Evolutionary conservation across 495 filamentous ascomycete species (phyloP), one percentile per base, ranked within the genome.

Genomic region (Penicillium crystallinum): DNA sequence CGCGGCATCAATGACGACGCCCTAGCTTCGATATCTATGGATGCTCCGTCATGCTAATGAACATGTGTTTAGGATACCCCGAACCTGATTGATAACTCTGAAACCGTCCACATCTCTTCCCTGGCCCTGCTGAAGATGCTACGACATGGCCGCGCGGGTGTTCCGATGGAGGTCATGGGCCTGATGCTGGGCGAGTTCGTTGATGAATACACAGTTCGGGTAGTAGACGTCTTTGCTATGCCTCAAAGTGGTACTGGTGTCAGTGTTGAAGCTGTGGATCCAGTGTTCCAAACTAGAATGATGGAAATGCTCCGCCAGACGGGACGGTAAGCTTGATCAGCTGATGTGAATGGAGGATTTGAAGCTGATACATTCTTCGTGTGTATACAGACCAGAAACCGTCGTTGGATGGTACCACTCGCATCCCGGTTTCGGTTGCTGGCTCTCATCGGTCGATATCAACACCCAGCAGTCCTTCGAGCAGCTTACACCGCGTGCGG

Each of bases 321-420:
- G 14, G 93, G 92, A 70, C 82, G 91, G 91, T 96, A 79, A 54
- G 86, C 48, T 31, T 15, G 34, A 22, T 15, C 7, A 18, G 4
- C 34, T 34, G n/a, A 4, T 11, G 34, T 27, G 15, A 30, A 17
- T 15, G n/a, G 7, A 14, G 18, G 18, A 23, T 0, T 18, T 12
- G 3, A 34, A 17, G 27, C 17, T 23, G 30, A 39, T 42, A 35
- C n/a, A 36, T 2, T 43, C 14, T 30, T 25, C 39, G 14, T 33
- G 40, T 15, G 12, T 29, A 10, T 48, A 53, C 53, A 96, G 92
- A 66, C 91, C 89, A 46, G 93, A 98, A 70, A 90, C 90, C 0
- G 93, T 98, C 54, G 93, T 98, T 31, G 93, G 93, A 64, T 98
- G 93, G 93, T 98, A 98, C 75, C 93, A 98, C 73, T 97, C 93